Conservation (phyloP, 345 rosid species). For the Angophora floribunda region DNA sequence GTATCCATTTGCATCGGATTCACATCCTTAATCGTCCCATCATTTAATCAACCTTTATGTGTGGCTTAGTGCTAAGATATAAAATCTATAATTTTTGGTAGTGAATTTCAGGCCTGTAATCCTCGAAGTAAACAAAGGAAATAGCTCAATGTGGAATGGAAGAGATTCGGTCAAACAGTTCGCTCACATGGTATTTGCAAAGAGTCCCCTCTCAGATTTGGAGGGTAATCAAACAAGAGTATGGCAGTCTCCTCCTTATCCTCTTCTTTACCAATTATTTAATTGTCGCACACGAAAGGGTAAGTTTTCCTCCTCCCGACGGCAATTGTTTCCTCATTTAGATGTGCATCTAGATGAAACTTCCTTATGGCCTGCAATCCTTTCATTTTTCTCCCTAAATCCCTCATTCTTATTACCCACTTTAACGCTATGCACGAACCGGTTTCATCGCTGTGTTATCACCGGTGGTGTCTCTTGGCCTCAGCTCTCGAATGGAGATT, state of each 20-base stretch:
- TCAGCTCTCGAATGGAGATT: background rate
- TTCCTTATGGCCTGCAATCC: background rate
- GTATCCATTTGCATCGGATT: background rate
- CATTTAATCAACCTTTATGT: background rate
- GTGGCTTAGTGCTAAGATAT: background rate
- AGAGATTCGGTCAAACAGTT: background rate
- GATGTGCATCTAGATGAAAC: background rate
- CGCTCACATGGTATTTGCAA: slow-evolving; percentile 1
- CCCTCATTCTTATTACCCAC: background rate
- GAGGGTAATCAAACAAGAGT: background rate
- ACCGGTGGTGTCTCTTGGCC: background rate
- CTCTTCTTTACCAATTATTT: slow-evolving; percentile 16
- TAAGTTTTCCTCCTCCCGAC: background rate
- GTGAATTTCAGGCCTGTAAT: background rate
- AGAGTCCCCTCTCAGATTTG: slow-evolving; percentile 3
- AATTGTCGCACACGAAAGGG: background rate
- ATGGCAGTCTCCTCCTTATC: background rate
- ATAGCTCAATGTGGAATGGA: background rate
- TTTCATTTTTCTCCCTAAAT: background rate
- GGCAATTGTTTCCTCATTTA: background rate
- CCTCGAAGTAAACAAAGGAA: background rate
- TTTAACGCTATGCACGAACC: background rate
- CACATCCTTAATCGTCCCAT: background rate
- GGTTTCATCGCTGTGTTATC: background rate
- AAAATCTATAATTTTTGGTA: background rate